These are phyloP conservation scores for Myriangium duriaei DNA, from an alignment of 2,329 filamentous ascomycete genomes.

Conservation along the genomic window DNA sequence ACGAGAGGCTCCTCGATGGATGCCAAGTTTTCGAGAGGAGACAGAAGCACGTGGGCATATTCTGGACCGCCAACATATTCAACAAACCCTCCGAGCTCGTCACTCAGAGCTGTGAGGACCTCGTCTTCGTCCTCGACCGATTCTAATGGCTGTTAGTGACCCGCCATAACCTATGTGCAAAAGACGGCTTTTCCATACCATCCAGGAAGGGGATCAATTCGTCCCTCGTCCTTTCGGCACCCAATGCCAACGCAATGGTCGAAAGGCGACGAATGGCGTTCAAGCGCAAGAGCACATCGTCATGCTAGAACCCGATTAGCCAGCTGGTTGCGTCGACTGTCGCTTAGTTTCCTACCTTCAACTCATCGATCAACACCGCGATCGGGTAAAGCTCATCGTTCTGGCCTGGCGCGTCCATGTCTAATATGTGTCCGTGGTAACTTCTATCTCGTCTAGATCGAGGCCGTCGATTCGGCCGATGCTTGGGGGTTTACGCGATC, in stretches of 20 bases:
- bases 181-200: slow-evolving; percentile 49
- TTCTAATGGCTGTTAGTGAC: slow-evolving; percentile 46
- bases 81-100: slow-evolving; percentile 91
- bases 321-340: slow-evolving; percentile 2
- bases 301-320: slow-evolving; percentile 52
- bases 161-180: background rate
- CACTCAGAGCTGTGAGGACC: slow-evolving; percentile 89
- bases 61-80: slow-evolving; percentile 94
- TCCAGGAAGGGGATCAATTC: slow-evolving; percentile 98
- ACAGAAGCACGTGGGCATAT: slow-evolving; percentile 89
- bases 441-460: background rate
- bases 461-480: slow-evolving; percentile 4
- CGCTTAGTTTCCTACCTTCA: slow-evolving; percentile 58
- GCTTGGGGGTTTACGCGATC: background rate
- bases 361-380: slow-evolving; percentile 97
- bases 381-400: slow-evolving; percentile 99
- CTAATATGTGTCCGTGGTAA: slow-evolving; percentile 16
- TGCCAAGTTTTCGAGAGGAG: slow-evolving; percentile 92
- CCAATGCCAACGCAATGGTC: slow-evolving; percentile 91
- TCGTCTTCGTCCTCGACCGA: slow-evolving; percentile 99
- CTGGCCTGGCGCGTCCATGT: slow-evolving; percentile 83
- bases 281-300: slow-evolving; percentile 92
- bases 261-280: slow-evolving; percentile 98
- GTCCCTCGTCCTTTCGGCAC: slow-evolving; percentile 90
- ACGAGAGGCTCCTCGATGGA: slow-evolving; percentile 98